Evolutionary conservation across 306 rosid genomes (phyloP).

Genomic region (Gillenia trifoliata): DNA sequence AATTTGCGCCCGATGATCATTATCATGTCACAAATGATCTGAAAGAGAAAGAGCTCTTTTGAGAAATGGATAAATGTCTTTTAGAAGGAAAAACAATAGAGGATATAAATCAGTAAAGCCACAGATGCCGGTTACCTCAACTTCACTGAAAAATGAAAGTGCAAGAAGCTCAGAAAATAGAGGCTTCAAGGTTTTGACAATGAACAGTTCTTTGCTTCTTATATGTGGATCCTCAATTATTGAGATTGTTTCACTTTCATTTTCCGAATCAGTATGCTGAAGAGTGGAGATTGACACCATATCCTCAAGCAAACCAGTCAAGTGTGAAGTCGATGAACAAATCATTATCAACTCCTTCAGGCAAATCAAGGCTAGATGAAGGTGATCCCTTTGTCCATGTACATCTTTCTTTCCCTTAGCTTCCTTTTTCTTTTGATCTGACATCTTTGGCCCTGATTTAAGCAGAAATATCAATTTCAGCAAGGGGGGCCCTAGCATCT

Average conservation of each 20-base stretch:
- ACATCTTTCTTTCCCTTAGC: conserved; percentile 31
- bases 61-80: neutral
- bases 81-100: neutral
- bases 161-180: conserved; percentile 30
- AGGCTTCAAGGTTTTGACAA: conserved; percentile 30
- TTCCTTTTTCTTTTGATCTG: conserved; percentile 31
- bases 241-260: conserved; percentile 19
- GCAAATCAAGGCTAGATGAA: conserved; percentile 34
- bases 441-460: conserved; percentile 3
- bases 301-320: conserved; percentile 35
- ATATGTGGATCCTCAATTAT: conserved; percentile 23
- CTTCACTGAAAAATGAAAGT: conserved; percentile 22
- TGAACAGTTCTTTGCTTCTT: conserved; percentile 29
- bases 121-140: conserved; percentile 25
- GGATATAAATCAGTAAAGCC: neutral
- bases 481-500: conserved; percentile 29
- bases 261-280: conserved; percentile 2
- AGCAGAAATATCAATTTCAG: conserved; percentile 27
- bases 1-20: conserved; percentile 26
- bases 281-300: conserved; percentile 17
- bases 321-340: conserved; percentile 8
- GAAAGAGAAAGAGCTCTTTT: neutral
- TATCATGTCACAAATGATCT: conserved; percentile 31
- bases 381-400: conserved; percentile 28
- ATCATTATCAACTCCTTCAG: conserved; percentile 32